Base-by-base conservation (phyloP, 2,329 filamentous ascomycete species). In the Paradendryphiella salina region DNA sequence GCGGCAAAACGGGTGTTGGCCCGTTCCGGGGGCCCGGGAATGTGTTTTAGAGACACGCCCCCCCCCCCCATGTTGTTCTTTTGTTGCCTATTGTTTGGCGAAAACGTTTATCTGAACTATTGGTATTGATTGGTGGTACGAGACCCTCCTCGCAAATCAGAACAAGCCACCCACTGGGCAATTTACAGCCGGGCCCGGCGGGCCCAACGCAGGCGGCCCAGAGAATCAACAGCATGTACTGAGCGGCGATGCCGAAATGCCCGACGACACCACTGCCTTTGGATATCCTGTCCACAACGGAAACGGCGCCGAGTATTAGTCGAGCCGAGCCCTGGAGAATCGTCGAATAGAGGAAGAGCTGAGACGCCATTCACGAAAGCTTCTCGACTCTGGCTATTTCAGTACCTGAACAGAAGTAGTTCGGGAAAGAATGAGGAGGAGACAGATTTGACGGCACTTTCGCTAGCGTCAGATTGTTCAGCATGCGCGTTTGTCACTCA, bases 81-180 rank as follows among this genome's bases (percentile, higher is more conserved):
- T 70, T 72, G 65, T 72, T 65, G 65, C 66, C 64, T 71, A 53
- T 56, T 61, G 53, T 61, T 63, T 71, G 65, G 66, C 72, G 66
- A 71, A 75, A 72, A 74, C 67, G 64, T 65, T 65, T 73, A 72
- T 78, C 72, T 79, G 74, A 77, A 74, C 75, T 76, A 74, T 73
- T 73, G 70, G 68, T 78, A 75, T 75, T 79, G 71, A 80, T 75
- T 78, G 74, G 72, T 73, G 75, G 71, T 67, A 80, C 79, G 77
- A 93, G 86, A 90, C 88, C 60, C 87, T 94, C 77, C 88, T 90
- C 63, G 87, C 88, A 75, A 84, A 82, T 71, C 82, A 85, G 73
- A 80, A 79, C 73, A 81, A 83, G 55, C 80, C 80, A 69, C 77
- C 80, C 56, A 74, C 71, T 60, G 70, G 69, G 55, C 70, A 69